These are phyloP conservation scores for Penicillium rolfsii DNA, from an alignment of 2,329 filamentous ascomycete genomes.

Conservation along the genomic window DNA sequence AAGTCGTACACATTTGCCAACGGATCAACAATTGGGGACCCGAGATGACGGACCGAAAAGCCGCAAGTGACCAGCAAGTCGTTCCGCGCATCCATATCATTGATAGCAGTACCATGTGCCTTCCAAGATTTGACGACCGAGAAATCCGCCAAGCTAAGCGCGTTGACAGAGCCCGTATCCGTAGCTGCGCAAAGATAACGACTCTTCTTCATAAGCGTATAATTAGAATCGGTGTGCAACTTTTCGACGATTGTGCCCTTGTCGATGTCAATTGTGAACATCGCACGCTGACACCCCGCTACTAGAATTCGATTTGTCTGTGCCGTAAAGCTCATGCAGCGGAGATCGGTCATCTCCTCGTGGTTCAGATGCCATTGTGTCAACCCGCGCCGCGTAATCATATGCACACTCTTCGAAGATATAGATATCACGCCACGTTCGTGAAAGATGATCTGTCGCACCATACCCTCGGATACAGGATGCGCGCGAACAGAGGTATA, in stretches of 20 bases:
- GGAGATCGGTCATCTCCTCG: conserved; percentile 78
- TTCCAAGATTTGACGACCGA: conserved; percentile 84
- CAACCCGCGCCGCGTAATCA: conserved; percentile 79
- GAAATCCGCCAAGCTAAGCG: conserved; percentile 79
- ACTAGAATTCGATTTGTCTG: conserved; percentile 84
- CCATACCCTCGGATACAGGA: conserved; percentile 69
- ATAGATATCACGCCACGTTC: conserved; percentile 89
- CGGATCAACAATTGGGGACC: conserved; percentile 82
- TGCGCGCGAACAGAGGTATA: conserved; percentile 92
- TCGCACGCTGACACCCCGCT: conserved; percentile 80
- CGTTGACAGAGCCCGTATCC: conserved; percentile 77
- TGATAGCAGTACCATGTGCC: conserved; percentile 84
- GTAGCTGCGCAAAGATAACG: conserved; percentile 93
- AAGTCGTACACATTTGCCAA: conserved; percentile 95
- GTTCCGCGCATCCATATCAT: conserved; percentile 95
- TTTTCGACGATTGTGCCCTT: conserved; percentile 74
- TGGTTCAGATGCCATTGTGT: conserved; percentile 87
- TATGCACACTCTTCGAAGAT: conserved; percentile 80
- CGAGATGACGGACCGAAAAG: conserved; percentile 79
- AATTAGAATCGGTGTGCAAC: conserved; percentile 73
- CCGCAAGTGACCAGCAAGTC: conserved; percentile 96
- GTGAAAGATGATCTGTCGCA: conserved; percentile 88
- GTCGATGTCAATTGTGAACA: conserved; percentile 75
- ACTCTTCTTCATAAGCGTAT: conserved; percentile 86
- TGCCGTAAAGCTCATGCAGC: conserved; percentile 94